Evolutionary conservation across 164 flowering plant species (phyloP), one percentile per base, ranked within the genome.

Genomic region (Berberis vulgaris): DNA sequence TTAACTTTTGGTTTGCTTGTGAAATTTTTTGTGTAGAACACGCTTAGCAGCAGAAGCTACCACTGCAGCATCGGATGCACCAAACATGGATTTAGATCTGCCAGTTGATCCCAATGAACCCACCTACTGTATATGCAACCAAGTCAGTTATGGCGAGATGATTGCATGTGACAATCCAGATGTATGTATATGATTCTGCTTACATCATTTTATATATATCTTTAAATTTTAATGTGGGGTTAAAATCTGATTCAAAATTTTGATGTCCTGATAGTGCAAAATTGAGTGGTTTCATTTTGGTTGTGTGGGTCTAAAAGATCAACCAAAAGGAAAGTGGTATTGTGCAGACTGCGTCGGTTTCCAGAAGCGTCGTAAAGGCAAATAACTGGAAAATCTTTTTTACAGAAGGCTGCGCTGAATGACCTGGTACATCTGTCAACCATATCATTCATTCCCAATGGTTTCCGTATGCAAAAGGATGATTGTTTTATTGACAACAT

Each of bases 91-190:
- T 61, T 75, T 94, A 59, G 97, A 94, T 74, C 57, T 94, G 67
- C 99, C 99, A n/a, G 90, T 94, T 57, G 99, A 91, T 78, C 97
- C 99, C 50, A 94, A 91, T 66, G 97, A 91, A 72, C 99, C 99
- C 43, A 91, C 93, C 3, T 94, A 94, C 78, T 94, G 99, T 74
- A 64, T 86, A 59, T 94, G 99, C 84, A 87, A 91, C 76, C 96
- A 94, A 89, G 96, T 91, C 57, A 88, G 96, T 86, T 94, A 70
- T 61, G 99, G 99, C 5, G 91, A 94, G 79, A 94, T 94, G 99
- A 82, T 94, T 73, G 99, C 99, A 6, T 94, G 99, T 58, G 99
- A 94, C 68, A 85, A 89, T 67, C 81, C 95, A 40, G 77, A 78
- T 72, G 98, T 89, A 81, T 42, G 89, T 65, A 12, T 60, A 26